Base-by-base conservation (phyloP, 2,329 filamentous ascomycete species). In the Aspergillus flavus region DNA sequence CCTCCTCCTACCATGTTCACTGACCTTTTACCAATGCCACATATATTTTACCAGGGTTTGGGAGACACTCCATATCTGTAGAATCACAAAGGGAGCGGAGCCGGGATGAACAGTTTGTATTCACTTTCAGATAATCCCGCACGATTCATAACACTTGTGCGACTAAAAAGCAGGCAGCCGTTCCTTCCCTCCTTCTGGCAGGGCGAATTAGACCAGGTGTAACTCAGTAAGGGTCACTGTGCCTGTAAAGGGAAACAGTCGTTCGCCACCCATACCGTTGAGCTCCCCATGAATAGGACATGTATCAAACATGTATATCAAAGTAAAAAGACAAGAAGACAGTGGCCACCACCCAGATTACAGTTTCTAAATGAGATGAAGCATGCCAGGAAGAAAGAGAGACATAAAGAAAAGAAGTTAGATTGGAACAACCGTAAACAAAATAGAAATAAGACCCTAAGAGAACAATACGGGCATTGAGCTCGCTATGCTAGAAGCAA, bases 401-500 rank as follows among this genome's bases (percentile, higher is more conserved):
- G 23, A 39, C 6, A 43, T 10, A 14, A 58, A 12, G 30, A 39
- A n/a, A 41, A 60, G 11, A 54, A 46, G 30, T 66, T 62, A 69
- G 62, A 69, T 66, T 32, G 50, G 21, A 43, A 71, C 54, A 62
- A 58, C 64, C 66, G 56, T 48, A 55, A 39, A 60, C 50, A 53
- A 57, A 54, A 61, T 45, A 58, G 41, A 48, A 63, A 60, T 57
- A 43, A 57, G 65, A 65, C 59, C 39, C 43, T 41, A n/a, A 57
- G 61, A 59, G 61, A 68, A 61, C 64, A 45, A 65, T 53, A 63
- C 65, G 62, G 64, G 64, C 74, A 64, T 71, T 61, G 60, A 73
- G 71, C 74, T 76, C 74, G 75, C 75, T 76, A 77, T 77, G 75
- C 74, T 75, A 71, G 66, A 69, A 39, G 60, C 46, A 58, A 43